Evolutionary conservation across 176 grass and related monocot species (phyloP), one percentile per base, ranked within the genome.

Genomic region (Zoysia pacifica): DNA sequence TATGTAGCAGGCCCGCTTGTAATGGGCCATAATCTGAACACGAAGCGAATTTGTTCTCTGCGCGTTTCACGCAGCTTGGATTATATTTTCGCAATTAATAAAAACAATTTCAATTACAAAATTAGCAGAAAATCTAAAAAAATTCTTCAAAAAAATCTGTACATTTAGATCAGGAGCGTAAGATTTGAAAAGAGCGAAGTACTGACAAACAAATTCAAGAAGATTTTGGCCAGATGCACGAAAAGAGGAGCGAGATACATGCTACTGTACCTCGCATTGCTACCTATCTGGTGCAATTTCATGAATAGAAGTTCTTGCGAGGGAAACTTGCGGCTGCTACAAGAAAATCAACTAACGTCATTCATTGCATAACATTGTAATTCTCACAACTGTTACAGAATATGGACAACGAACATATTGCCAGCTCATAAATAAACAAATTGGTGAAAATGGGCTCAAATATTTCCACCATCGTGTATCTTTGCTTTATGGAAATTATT

Each of bases 341-440:
- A 14, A 2, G 9, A 54, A 54, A 72, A 48, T 56, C 49, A 52
- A 28, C 11, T 47, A 50, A 56, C 2, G 76, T 67, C 10, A 11
- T 70, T 63, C 71, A 81, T 86, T 63, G 48, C 53, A 86, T 62
- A 50, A 28, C 35, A 36, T n/a, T 37, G 18, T 51, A 38, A 70
- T 82, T 41, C 15, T 55, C 49, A 77, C 38, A 63, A 44, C 10
- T 45, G 2, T 44, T 69, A 64, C 52, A 46, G 10, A 19, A 48
- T 65, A 79, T 79, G 67, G 36, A 20, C 68, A 61, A 3, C 7
- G 16, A 13, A 45, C 56, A 51, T 65, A 72, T 49, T 42, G n/a
- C 48, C 56, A 71, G 36, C 6, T 52, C 63, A 19, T 70, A 51
- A 60, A 46, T 5, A 78, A 78, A 37, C 67, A 79, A 56, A 40